Evolutionary conservation across 2,329 filamentous ascomycete genomes (phyloP).

Genomic region (Sporothrix brasiliensis): DNA sequence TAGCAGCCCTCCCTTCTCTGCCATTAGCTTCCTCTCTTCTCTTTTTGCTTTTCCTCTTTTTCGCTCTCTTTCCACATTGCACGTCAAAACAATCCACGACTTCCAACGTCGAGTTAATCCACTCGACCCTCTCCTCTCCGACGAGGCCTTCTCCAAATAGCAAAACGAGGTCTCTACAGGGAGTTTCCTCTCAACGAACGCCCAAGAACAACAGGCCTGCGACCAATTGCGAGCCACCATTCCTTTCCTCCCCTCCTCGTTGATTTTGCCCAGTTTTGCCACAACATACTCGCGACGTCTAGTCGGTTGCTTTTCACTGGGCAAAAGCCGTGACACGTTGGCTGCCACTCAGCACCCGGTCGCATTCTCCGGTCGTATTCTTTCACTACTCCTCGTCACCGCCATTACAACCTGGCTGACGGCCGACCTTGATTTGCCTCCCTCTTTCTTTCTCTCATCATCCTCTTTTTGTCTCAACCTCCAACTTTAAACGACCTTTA

Average conservation of each 20-base stretch:
- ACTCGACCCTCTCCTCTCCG: conserved; percentile 1
- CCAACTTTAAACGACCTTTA: not conserved
- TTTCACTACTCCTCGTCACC: conserved; percentile 1
- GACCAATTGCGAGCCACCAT: not conserved
- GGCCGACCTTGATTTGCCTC: not conserved
- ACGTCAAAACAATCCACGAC: not conserved
- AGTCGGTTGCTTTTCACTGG: conserved; percentile 18
- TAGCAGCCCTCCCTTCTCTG: conserved; percentile 17
- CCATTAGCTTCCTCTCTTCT: conserved; percentile 30
- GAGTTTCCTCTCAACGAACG: not conserved
- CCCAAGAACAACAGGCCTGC: not conserved
- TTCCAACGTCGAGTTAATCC: not conserved
- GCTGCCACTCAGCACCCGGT: conserved; percentile 8
- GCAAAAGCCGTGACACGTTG: conserved; percentile 21
- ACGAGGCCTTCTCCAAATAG: not conserved
- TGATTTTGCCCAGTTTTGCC: conserved; percentile 21
- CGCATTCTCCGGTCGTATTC: not conserved
- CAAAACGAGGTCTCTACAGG: not conserved
- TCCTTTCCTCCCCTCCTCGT: conserved; percentile 8
- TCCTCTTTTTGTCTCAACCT: not conserved
- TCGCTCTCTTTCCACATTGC: not conserved
- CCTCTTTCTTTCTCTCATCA: not conserved
- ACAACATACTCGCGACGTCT: conserved; percentile 15
- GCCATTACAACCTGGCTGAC: conserved; percentile 11
- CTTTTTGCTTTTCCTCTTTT: not conserved